Base-by-base conservation (phyloP, 768 basidiomycete genomes). In the Cytidiella melzeri region DNA sequence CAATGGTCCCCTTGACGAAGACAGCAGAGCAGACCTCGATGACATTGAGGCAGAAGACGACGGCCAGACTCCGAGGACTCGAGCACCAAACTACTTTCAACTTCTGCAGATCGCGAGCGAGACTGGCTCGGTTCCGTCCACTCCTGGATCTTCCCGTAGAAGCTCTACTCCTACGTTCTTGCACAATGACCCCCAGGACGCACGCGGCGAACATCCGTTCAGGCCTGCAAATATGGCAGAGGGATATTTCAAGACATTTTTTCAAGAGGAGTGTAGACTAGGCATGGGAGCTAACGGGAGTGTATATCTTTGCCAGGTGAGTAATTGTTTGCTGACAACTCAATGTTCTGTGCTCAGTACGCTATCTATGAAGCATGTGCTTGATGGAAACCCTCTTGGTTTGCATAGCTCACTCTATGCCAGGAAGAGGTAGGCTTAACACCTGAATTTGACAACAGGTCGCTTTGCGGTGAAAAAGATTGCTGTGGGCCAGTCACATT, bases 381-480 rank as follows among this genome's bases (percentile, higher is more conserved):
- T 97, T 28, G 89, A 96, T 48, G 90, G 87, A 7, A 94, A 93
- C 59, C 73, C 81, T 13, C 75, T 97, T 15, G 90, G 89, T 83
- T 57, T 59, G 70, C 61, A 44, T 41, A 36, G 7, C n/a, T 42
- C 15, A 28, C 18, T 23, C 20, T 11, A 2, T 27, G 20, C 43
- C 12, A 9, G 5, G 7, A 34, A 28, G 5, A 28, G 30, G 45
- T 46, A 20, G 21, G 18, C 10, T 13, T 50, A 42, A 41, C 40
- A 27, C 30, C 41, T 42, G 43, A 55, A 36, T 36, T 24, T 24
- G 30, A 50, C 38, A 25, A 47, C 26, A 79, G 88, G 88, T 24
- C 84, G 83, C 56, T 96, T 94, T 64, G 94, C 94, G 0, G 88
- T 96, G 41, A 98, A 98, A 71, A 97, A 96, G 65, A 92, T 98